phyloP scores from a whole-genome alignment of 441 rosid species.

The Omphalea diandra region DNA sequence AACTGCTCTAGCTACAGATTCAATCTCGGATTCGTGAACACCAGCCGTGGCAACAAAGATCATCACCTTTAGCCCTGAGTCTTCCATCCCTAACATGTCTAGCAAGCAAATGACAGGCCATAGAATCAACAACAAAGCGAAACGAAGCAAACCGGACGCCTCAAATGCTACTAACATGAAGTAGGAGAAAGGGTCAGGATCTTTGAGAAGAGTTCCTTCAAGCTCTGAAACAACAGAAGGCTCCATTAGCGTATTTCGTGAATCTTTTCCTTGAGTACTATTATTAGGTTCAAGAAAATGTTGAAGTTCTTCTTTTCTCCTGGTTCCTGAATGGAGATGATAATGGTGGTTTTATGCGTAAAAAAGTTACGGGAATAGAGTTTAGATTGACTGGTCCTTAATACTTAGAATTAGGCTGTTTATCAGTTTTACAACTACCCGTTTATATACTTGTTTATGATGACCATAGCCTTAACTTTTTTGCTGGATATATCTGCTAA shows the following conservation, averaged over 20 bases:
- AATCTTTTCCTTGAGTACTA: too few species aligned
- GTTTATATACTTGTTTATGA: conserved; percentile 10
- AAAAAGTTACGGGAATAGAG: conserved; percentile 24
- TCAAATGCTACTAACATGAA: conserved; percentile 88
- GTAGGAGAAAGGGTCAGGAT: conserved; percentile 62
- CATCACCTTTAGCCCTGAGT: conserved; percentile 55
- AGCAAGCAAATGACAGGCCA: conserved; percentile 67
- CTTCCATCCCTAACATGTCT: conserved; percentile 38
- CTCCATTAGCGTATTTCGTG: conserved; percentile 23
- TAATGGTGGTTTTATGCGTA: conserved; percentile 22
- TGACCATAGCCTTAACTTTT: not conserved
- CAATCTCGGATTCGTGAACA: conserved; percentile 53
- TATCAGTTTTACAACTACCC: conserved; percentile 62
- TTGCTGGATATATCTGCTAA: conserved; percentile 34
- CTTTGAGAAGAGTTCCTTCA: conserved; percentile 69
- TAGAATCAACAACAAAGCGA: conserved; percentile 44
- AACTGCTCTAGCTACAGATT: conserved; percentile 84
- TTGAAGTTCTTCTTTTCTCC: not conserved
- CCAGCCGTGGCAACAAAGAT: conserved; percentile 64
- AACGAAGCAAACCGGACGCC: conserved; percentile 71
- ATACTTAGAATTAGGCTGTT: conserved; percentile 47
- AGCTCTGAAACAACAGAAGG: conserved; percentile 62
- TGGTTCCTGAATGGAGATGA: conserved; percentile 14
- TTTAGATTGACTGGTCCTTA: conserved; percentile 43
- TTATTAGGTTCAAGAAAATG: not conserved